Evolutionary conservation across 805 yeast genomes (phyloP), one percentile per base, ranked within the genome.

Genomic region (Hanseniaspora jakobsenii): DNA sequence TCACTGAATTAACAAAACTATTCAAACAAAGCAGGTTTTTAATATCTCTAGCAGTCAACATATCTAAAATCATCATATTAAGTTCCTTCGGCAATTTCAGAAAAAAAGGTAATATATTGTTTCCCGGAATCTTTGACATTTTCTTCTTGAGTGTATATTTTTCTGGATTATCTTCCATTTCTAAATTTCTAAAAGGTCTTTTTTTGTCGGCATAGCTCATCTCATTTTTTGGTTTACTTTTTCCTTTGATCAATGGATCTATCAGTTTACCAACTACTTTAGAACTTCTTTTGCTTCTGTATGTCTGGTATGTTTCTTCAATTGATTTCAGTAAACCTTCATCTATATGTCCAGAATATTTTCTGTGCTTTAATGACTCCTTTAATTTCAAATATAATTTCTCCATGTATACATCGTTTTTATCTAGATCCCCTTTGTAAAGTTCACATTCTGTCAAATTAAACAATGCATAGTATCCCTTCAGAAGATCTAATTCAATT

Each of bases 381-480:
- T 34, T 18, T 14, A 42, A 35, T 31, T 42, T 42, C 8, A 16
- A 12, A 18, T 35, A 35, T 24, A 35, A 24, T n/a, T 42, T 42
- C 2, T 35, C 36, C 13, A 42, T 18, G 23, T 42, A 42, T 3
- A 12, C 17, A 17, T 30, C 35, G 18, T 42, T 42, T 6, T 32
- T 16, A 8, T 16, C 17, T 6, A 22, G 3, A 21, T 35, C 32
- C 2, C 22, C 18, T 3, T 13, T 2, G 29, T 42, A 30, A 13
- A 42, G n/a, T 16, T 12, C 14, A 22, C 46, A 42, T 13, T 35
- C 22, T 9, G 23, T 42, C n/a, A 29, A 3, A 13, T 19, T 38
- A 14, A 42, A 23, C 13, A 42, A 18, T 13, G 7, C 22, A 7
- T 42, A 35, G 14, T 42, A 42, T 16, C 46, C 46, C 35, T 29